Percentiles rank a stretch among this genome's conserved stretches.
phyloP scores from a whole-genome alignment of 2,329 filamentous ascomycete species.

The Clonostachys byssicola region DNA sequence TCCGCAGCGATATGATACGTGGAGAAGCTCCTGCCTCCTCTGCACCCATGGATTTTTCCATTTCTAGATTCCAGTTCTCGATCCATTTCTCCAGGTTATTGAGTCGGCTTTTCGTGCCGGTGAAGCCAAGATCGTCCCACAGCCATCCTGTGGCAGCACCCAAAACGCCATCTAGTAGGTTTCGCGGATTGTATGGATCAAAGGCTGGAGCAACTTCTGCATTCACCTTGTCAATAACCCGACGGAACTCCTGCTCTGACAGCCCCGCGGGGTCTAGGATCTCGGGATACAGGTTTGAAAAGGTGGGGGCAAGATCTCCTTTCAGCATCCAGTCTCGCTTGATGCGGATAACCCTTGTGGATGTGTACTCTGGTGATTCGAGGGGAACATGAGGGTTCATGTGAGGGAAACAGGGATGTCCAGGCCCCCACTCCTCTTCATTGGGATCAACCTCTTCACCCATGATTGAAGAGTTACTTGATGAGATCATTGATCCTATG shows the following conservation, averaged over 20 bases:
- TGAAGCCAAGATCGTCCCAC: slow-evolving; percentile 86
- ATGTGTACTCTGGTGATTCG: slow-evolving; percentile 67
- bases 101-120: slow-evolving; percentile 69
- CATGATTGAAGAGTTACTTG: slow-evolving; percentile 57
- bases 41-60: slow-evolving; percentile 45
- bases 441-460: slow-evolving; percentile 62
- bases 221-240: slow-evolving; percentile 79
- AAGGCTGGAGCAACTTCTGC: slow-evolving; percentile 72
- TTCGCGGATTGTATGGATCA: slow-evolving; percentile 71
- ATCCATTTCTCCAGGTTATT: slow-evolving; percentile 74
- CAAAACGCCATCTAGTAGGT: slow-evolving; percentile 74
- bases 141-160: slow-evolving; percentile 87
- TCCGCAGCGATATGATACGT: slow-evolving; percentile 71
- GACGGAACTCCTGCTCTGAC: slow-evolving; percentile 80
- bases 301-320: slow-evolving; percentile 88
- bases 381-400: slow-evolving; percentile 85
- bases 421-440: slow-evolving; percentile 84
- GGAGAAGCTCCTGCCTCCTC: slow-evolving; percentile 53
- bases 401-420: slow-evolving; percentile 92
- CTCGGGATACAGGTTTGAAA: slow-evolving; percentile 93
- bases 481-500: slow-evolving; percentile 51
- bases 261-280: slow-evolving; percentile 83
- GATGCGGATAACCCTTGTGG: slow-evolving; percentile 87
- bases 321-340: slow-evolving; percentile 86
- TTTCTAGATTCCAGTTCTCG: slow-evolving; percentile 78